These are phyloP conservation scores for Evernia prunastri DNA, from an alignment of 495 filamentous ascomycete species.

Conservation along the genomic window DNA sequence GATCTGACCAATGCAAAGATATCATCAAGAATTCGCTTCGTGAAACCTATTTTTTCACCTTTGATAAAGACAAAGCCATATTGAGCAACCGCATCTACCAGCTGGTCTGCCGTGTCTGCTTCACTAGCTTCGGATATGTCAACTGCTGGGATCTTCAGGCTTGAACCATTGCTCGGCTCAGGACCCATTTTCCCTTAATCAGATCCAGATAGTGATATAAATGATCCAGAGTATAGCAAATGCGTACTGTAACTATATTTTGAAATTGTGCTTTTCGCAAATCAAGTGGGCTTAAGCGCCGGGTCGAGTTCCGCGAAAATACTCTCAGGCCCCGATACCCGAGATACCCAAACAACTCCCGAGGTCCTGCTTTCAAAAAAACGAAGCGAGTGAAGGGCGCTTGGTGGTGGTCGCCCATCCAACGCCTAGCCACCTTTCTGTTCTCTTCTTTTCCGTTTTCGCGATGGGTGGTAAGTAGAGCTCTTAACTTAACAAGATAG, in stretches of 20 bases:
- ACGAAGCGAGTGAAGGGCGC: neutral
- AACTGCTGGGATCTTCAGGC: slow-evolving; percentile 64
- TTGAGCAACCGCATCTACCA: slow-evolving; percentile 72
- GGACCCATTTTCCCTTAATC: neutral
- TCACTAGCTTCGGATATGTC: slow-evolving; percentile 58
- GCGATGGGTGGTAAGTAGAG: slow-evolving; percentile 21
- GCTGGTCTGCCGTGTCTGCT: slow-evolving; percentile 54
- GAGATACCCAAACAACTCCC: neutral
- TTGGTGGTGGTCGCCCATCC: neutral
- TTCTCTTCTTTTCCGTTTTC: neutral
- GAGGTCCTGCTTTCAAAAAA: too few species aligned
- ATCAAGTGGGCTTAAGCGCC: slow-evolving; percentile 3
- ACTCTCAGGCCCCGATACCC: too few species aligned
- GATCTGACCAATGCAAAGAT: slow-evolving; percentile 66
- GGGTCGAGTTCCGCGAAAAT: too few species aligned
- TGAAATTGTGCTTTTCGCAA: too few species aligned
- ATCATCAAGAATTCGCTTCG: slow-evolving; percentile 54
- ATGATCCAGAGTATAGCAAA: neutral
- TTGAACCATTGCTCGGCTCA: neutral
- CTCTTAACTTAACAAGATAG: neutral
- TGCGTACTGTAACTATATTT: neutral
- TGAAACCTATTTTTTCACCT: slow-evolving; percentile 61
- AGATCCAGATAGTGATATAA: neutral
- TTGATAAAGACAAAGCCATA: slow-evolving; percentile 89
- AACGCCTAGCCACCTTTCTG: neutral